Percentiles rank a stretch among this genome's conserved stretches.
Conservation (phyloP, 2,329 filamentous ascomycete genomes). For the Trichoderma sp. region DNA sequence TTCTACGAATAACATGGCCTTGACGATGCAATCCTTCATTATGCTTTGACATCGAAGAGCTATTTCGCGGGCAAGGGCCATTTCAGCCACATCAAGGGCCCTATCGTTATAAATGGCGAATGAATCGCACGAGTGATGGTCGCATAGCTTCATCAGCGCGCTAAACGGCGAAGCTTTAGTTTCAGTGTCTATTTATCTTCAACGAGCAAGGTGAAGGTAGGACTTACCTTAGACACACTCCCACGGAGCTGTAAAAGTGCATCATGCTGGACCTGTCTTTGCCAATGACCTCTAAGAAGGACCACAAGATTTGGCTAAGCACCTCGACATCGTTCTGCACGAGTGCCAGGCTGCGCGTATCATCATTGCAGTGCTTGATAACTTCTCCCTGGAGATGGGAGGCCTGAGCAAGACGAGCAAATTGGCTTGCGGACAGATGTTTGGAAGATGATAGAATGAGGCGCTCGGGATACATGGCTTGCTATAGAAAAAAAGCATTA, state of each 20-base stretch:
- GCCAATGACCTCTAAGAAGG: constrained; percentile 15
- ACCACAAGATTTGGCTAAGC: constrained; percentile 3
- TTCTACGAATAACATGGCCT: constrained; percentile 7
- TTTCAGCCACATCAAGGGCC: neutral
- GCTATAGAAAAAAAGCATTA: neutral
- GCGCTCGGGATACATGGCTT: constrained; percentile 17
- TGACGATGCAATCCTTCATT: neutral
- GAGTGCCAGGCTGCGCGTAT: neutral
- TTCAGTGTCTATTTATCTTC: neutral
- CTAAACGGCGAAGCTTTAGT: neutral
- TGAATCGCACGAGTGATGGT: constrained; percentile 20
- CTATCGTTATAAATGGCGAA: neutral
- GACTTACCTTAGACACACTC: constrained; percentile 15
- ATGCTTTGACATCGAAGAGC: constrained; percentile 4
- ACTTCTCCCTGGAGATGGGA: constrained; percentile 33
- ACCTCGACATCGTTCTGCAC: constrained; percentile 14
- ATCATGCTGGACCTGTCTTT: constrained; percentile 15
- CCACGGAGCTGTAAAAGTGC: constrained; percentile 17
- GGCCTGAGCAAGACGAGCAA: constrained; percentile 33
- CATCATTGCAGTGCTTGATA: constrained; percentile 20
- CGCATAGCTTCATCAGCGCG: constrained; percentile 19
- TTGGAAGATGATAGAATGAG: constrained; percentile 23
- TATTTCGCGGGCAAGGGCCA: constrained; percentile 13
- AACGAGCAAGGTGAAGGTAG: neutral
- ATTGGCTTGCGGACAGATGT: constrained; percentile 29